Conservation (phyloP, 495 filamentous ascomycete species). For the Chlorociboria aeruginascens region DNA sequence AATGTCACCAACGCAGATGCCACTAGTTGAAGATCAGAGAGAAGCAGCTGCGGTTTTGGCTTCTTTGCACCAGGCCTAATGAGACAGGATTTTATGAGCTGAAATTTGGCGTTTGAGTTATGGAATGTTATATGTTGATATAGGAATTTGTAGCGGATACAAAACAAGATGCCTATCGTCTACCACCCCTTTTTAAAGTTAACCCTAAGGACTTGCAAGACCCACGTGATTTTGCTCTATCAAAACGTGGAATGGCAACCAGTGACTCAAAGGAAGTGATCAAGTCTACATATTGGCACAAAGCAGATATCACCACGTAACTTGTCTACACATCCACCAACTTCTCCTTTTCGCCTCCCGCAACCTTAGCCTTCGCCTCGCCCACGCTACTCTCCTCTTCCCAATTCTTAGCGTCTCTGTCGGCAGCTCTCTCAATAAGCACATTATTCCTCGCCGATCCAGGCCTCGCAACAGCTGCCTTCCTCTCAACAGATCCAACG, state of each 20-base stretch:
- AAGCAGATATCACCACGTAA: not conserved
- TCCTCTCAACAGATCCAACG: too few species aligned
- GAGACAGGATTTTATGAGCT: not conserved
- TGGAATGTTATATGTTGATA: not conserved
- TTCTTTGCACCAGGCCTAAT: slow-evolving; percentile 12
- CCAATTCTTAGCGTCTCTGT: slow-evolving; percentile 10
- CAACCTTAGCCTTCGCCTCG: not conserved
- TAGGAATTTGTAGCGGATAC: too few species aligned
- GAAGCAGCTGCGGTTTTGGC: slow-evolving; percentile 16
- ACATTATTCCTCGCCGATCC: not conserved
- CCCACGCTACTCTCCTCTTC: slow-evolving; percentile 13
- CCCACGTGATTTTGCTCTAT: too few species aligned
- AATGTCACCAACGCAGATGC: not conserved
- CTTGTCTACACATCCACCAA: slow-evolving; percentile 14
- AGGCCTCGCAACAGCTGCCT: slow-evolving; percentile 4
- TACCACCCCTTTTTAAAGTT: too few species aligned
- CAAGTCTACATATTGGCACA: not conserved
- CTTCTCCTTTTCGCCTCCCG: slow-evolving; percentile 2
- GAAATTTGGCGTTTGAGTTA: not conserved
- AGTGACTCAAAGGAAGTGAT: not conserved
- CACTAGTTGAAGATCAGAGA: slow-evolving; percentile 5
- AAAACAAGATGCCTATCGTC: too few species aligned
- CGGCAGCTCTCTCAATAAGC: slow-evolving; percentile 9
- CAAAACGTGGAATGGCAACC: too few species aligned
- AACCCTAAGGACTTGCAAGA: too few species aligned